Base-by-base conservation (phyloP, 1,284 basidiomycete species). In the Wolfiporia cocos region DNA sequence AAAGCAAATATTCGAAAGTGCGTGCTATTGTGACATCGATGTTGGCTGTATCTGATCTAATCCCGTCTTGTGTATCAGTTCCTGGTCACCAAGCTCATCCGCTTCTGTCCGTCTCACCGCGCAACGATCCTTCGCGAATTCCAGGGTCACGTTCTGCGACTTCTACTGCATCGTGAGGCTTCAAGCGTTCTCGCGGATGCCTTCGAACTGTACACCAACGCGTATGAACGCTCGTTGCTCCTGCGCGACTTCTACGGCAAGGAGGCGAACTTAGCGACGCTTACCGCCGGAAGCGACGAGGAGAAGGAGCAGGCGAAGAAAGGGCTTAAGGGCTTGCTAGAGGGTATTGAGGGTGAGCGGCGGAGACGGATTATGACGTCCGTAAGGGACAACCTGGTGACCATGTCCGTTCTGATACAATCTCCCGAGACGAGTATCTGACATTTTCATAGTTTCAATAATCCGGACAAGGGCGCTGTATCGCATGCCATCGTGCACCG, bases 1-100 rank as follows among this genome's bases (percentile, higher is more conserved):
- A 90, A 63, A 87, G 78, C 57, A 90, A 86, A 65, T 94, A 94
- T 62, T 92, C 89, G 28, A 94, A 92, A 69, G 88, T 87, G 49
- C 33, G 64, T 57, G 18, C 15, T 22, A 28, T 30, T 2, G 5
- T 10, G 4, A n/a, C n/a, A n/a, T n/a, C n/a, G n/a, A 3, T 6
- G 5, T 4, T 18, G 7, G 4, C 32, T 20, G 26, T 4, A 15
- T 28, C 11, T 32, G 17, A 28, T 5, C 31, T 37, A 15, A 31
- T 5, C 38, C 4, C 9, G 7, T 12, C 9, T 22, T 3, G 2
- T 34, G 4, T 22, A 17, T n/a, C 48, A 91, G 87, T 93, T 92
- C 62, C 70, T 94, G 12, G 82, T 92, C 43, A 76, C 78, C 24
- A 93, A 92, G 66, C 73, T 93, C 34, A 84, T 92, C 52, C 78